Conservation (phyloP, 2,329 filamentous ascomycete genomes). For the Coleophoma cylindrospora region DNA sequence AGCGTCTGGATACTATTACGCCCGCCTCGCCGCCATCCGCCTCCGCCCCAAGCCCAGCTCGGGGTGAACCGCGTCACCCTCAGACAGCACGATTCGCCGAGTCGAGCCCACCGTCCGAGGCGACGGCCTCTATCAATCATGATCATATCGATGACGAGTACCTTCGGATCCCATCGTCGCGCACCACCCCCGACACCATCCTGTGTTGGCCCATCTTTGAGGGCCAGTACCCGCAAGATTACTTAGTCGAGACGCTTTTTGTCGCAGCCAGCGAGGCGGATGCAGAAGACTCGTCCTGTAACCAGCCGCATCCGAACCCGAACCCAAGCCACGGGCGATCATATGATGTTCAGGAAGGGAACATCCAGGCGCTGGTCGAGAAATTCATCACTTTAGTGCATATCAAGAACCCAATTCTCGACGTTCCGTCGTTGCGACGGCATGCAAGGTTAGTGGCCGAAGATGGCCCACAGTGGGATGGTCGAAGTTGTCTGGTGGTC, state of each 20-base stretch:
- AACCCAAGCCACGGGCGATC: neutral
- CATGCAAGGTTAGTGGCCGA: conserved; percentile 18
- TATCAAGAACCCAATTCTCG: conserved; percentile 31
- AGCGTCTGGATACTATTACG: conserved; percentile 1
- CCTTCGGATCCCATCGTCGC: conserved; percentile 19
- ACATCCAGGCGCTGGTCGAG: conserved; percentile 24
- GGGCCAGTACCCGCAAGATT: conserved; percentile 2
- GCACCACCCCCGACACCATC: conserved; percentile 21
- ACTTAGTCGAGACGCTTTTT: neutral
- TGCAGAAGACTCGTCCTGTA: neutral
- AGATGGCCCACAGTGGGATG: conserved; percentile 27
- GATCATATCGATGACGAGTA: conserved; percentile 8
- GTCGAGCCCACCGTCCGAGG: neutral
- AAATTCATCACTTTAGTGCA: conserved; percentile 28
- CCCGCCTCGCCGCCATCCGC: neutral
- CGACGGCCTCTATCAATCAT: neutral
- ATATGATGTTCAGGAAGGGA: conserved; percentile 14
- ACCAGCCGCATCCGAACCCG: neutral
- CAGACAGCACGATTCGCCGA: too few species aligned
- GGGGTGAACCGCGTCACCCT: neutral
- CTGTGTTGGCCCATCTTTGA: conserved; percentile 23
- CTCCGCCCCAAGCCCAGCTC: neutral
- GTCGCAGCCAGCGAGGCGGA: neutral
- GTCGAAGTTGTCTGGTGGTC: conserved; percentile 25
- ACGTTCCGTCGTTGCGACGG: conserved; percentile 20